A percentile compares a stretch with the other conserved stretches of the same genome.
phyloP scores from a whole-genome alignment of 768 basidiomycete species.

The Pleurotus tuber-regium region DNA sequence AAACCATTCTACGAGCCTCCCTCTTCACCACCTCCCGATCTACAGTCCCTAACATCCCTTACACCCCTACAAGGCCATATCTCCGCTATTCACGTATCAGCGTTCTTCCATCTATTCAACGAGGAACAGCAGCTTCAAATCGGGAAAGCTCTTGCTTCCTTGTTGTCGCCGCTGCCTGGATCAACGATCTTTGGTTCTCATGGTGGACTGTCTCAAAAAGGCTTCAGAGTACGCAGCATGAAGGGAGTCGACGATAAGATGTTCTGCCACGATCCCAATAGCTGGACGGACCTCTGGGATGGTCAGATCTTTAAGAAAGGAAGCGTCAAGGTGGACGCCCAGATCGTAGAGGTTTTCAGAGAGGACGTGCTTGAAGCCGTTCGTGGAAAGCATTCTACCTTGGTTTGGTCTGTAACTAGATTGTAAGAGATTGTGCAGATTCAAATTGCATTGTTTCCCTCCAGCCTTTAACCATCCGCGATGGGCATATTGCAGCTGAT shows the following conservation, averaged over 20 bases:
- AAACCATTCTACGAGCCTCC: slow-evolving; percentile 24
- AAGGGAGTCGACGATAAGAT: slow-evolving; percentile 14
- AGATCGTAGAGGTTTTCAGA: slow-evolving; percentile 18
- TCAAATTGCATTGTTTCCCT: too few species aligned
- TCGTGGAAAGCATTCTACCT: slow-evolving; percentile 10
- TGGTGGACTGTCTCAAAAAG: slow-evolving; percentile 29
- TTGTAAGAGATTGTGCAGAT: too few species aligned
- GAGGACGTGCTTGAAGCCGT: slow-evolving; percentile 1
- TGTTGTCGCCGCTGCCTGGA: slow-evolving; percentile 40
- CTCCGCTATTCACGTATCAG: slow-evolving; percentile 46
- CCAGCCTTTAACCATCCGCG: too few species aligned
- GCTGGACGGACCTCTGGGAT: slow-evolving; percentile 34
- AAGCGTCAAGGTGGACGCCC: slow-evolving; percentile 26
- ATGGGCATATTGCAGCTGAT: too few species aligned
- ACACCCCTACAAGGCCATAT: slow-evolving; percentile 44
- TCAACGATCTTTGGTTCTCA: slow-evolving; percentile 47
- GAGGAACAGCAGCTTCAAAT: slow-evolving; percentile 36
- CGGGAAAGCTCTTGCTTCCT: slow-evolving; percentile 36
- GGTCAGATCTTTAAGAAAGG: slow-evolving; percentile 29
- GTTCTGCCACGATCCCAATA: slow-evolving; percentile 35
- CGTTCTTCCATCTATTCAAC: slow-evolving; percentile 54
- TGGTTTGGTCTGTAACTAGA: slow-evolving; percentile 16
- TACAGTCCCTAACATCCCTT: slow-evolving; percentile 35
- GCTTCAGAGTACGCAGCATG: slow-evolving; percentile 10
- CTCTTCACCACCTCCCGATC: slow-evolving; percentile 17